Base-by-base conservation (phyloP, 1,284 basidiomycete genomes). In the Trichosporon coremiiforme region DNA sequence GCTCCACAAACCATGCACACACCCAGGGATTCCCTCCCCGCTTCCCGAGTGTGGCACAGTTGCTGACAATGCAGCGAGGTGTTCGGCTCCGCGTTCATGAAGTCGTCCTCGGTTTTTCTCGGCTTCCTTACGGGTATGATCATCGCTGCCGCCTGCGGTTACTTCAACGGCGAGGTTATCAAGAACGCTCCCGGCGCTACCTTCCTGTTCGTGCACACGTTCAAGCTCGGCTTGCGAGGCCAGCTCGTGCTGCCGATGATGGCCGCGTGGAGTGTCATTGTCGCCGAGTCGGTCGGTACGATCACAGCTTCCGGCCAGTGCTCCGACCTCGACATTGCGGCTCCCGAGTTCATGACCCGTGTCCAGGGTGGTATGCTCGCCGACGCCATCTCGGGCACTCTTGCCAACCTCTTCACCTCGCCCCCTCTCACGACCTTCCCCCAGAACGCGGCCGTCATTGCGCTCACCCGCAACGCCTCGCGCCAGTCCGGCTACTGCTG, bases 41-140 rank as follows among this genome's bases (percentile, higher is more conserved):
- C 31, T n/a, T 15, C 1, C 57, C 57, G 57, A 60, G 29, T 33
- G 57, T 60, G 29, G 29, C 57, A 60, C 65, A 64, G 22, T 38
- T 47, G 65, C 41, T 64, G 8, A 31, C 53, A 33, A 41, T 47
- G 33, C 67, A 65, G 75, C 53, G 77, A 79, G 65, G 68, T 79
- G 38, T 79, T 79, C 64, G 77, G 77, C n/a, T 77, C 75, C 2
- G 75, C 76, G 2, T 79, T 79, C 69, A 76, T 79, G 75, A 77
- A 78, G 67, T 75, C 73, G 7, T 76, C 77, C 4, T 73, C 74
- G 0, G 76, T 79, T 38, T 78, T 80, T 72, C 60, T 80, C 41
- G 79, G 79, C 53, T 71, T 80, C 38, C 45, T 78, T 47, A 64
- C 69, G 4, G 77, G 77, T 20, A 69, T 79, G 67, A 70, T 76